These are phyloP conservation scores for Pichia kudriavzevii DNA, from an alignment of 1,139 yeast genomes.

Conservation along the genomic window DNA sequence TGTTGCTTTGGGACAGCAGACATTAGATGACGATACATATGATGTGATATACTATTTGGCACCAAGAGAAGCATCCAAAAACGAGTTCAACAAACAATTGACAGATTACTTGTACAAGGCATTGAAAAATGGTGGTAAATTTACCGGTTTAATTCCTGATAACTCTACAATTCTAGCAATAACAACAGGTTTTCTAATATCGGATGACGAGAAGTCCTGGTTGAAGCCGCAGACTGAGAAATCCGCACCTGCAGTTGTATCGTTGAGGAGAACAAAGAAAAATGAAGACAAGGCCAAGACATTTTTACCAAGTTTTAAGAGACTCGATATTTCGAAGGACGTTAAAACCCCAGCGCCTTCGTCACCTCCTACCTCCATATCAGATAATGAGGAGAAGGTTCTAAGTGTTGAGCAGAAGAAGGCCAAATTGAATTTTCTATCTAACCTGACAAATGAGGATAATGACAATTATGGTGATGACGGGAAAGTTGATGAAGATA, in stretches of 20 bases:
- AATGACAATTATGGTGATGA: slow-evolving; percentile 15
- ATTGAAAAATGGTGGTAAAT: slow-evolving; percentile 40
- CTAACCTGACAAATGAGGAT: slow-evolving; percentile 43
- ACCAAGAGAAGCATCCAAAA: slow-evolving; percentile 39
- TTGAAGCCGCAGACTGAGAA: slow-evolving; percentile 32
- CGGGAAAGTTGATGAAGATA: slow-evolving; percentile 36
- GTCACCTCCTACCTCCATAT: slow-evolving; percentile 40
- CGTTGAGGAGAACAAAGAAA: slow-evolving; percentile 18
- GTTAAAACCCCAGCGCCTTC: slow-evolving; percentile 22
- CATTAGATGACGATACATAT: slow-evolving; percentile 36
- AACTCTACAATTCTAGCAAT: slow-evolving; percentile 52
- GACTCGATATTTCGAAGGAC: slow-evolving; percentile 16
- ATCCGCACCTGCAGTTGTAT: slow-evolving; percentile 9
- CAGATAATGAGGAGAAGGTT: slow-evolving; percentile 30
- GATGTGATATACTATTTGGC: slow-evolving; percentile 50
- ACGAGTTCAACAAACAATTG: slow-evolving; percentile 39
- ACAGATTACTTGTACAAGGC: slow-evolving; percentile 36
- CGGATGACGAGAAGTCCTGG: slow-evolving; percentile 36
- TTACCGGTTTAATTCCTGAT: slow-evolving; percentile 46
- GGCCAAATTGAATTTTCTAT: slow-evolving; percentile 31
- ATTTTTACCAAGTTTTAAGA: slow-evolving; percentile 23
- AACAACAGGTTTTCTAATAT: slow-evolving; percentile 54
- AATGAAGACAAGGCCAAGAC: slow-evolving; percentile 1
- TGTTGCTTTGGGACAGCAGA: slow-evolving; percentile 51
- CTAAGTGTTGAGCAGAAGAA: slow-evolving; percentile 34